Percentiles rank a stretch among this genome's conserved stretches.
phyloP scores from a whole-genome alignment of 352 stramenopile species.

The Globisporangium cederbergense region DNA sequence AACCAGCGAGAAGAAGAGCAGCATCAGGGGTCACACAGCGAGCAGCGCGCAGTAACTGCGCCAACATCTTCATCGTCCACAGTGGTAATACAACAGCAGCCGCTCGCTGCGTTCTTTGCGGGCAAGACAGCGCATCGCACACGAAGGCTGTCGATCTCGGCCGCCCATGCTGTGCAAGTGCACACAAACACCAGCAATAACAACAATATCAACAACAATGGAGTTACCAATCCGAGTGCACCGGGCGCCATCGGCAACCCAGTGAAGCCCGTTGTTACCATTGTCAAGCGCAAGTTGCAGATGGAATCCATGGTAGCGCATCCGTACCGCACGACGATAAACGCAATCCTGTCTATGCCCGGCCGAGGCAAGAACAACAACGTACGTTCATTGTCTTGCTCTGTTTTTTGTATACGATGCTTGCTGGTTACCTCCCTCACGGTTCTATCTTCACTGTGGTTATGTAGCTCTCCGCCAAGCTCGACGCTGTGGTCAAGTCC shows the following conservation, averaged over 20 bases:
- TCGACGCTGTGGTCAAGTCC: constrained; percentile 53
- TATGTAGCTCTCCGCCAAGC: constrained; percentile 46
- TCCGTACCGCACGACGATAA: constrained; percentile 10
- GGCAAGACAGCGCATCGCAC: constrained; percentile 16
- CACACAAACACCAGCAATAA: constrained; percentile 1
- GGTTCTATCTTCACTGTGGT: neutral
- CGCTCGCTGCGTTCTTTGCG: constrained; percentile 25
- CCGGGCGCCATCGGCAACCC: neutral
- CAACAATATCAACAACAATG: constrained; percentile 4
- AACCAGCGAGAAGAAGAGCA: constrained; percentile 16
- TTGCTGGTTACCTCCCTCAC: no score
- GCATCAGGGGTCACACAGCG: neutral
- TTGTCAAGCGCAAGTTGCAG: constrained; percentile 18
- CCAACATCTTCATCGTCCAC: neutral
- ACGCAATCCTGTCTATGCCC: constrained; percentile 11
- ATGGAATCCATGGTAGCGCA: constrained; percentile 14
- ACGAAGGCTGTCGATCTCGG: constrained; percentile 18
- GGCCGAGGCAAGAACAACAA: constrained; percentile 26
- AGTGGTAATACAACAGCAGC: constrained; percentile 1
- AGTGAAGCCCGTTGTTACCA: neutral
- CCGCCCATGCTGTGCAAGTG: constrained; percentile 20
- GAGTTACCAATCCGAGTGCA: constrained; percentile 9
- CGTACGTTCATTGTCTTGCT: constrained; percentile 1
- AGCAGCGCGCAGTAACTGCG: neutral
- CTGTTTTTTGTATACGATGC: neutral